phyloP scores from a whole-genome alignment of 495 filamentous ascomycete species.

The Penicillium cosmopolitanum region DNA sequence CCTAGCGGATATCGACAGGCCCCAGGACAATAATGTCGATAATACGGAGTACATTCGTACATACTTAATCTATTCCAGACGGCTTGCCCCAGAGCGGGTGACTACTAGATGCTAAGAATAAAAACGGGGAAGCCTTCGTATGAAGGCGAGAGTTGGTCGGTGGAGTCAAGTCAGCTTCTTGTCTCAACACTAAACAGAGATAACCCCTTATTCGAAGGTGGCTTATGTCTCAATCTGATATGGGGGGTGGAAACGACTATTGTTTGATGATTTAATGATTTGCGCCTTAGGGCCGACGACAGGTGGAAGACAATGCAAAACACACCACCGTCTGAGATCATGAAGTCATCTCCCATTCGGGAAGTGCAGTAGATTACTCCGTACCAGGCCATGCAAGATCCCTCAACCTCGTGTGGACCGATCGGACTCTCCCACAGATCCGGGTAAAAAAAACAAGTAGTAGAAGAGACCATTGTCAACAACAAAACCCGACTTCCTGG shows the following conservation, averaged over 20 bases:
- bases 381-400: conserved; percentile 22
- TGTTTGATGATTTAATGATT: conserved; percentile 1
- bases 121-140: background rate
- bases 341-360: conserved; percentile 1
- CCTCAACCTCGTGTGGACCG: conserved; percentile 30
- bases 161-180: conserved; percentile 1
- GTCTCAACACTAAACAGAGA: conserved; percentile 1
- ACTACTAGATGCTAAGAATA: background rate
- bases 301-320: background rate
- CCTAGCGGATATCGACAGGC: conserved; percentile 23
- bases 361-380: background rate
- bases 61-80: conserved; percentile 30
- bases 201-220: background rate
- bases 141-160: conserved; percentile 2
- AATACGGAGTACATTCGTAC: background rate
- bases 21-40: conserved; percentile 5
- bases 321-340: conserved; percentile 1
- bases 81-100: background rate
- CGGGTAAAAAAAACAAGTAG: conserved; percentile 20
- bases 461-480: conserved; percentile 25
- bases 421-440: conserved; percentile 27
- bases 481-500: conserved; percentile 29
- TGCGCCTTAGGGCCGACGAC: too few relatives aligned
- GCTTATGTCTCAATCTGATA: background rate
- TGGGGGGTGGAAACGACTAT: conserved; percentile 3